These are phyloP conservation scores for Chaetomiaceae sp. DNA, from an alignment of 2,329 filamentous ascomycete species.

Conservation along the genomic window DNA sequence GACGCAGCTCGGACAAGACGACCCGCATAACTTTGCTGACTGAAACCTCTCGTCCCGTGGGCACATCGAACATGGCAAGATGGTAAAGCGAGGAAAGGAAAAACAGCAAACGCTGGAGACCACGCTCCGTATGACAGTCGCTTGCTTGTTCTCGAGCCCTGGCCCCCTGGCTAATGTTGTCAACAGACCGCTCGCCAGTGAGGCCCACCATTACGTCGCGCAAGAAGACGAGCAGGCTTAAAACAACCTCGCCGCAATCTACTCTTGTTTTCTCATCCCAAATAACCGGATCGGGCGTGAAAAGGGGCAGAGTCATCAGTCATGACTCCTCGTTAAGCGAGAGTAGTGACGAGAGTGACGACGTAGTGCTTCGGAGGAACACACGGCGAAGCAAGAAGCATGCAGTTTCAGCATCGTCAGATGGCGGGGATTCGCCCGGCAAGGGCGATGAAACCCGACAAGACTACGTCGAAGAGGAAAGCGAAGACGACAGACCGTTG, in stretches of 20 bases:
- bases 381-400: slow-evolving; percentile 22
- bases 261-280: slow-evolving; percentile 9
- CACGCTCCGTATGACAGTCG: slow-evolving; percentile 18
- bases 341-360: not conserved
- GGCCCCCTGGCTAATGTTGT: not conserved
- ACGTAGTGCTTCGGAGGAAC: slow-evolving; percentile 7
- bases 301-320: no score
- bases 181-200: slow-evolving; percentile 12
- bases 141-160: not conserved
- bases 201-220: slow-evolving; percentile 1
- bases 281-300: not conserved
- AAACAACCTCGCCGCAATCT: not conserved
- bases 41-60: not conserved
- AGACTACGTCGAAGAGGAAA: slow-evolving; percentile 4
- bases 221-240: slow-evolving; percentile 2
- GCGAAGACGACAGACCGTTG: slow-evolving; percentile 15
- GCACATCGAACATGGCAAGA: slow-evolving; percentile 3
- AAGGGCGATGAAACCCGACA: not conserved
- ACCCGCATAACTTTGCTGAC: not conserved
- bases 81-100: slow-evolving; percentile 11
- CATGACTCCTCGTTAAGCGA: slow-evolving; percentile 3
- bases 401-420: slow-evolving; percentile 23
- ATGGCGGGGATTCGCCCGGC: slow-evolving; percentile 8
- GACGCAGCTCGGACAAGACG: not conserved
- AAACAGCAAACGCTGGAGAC: slow-evolving; percentile 24